These are phyloP conservation scores for Rhizoclosmatium globosum DNA, from an alignment of 192 early-diverging fungal genomes.

Conservation along the genomic window DNA sequence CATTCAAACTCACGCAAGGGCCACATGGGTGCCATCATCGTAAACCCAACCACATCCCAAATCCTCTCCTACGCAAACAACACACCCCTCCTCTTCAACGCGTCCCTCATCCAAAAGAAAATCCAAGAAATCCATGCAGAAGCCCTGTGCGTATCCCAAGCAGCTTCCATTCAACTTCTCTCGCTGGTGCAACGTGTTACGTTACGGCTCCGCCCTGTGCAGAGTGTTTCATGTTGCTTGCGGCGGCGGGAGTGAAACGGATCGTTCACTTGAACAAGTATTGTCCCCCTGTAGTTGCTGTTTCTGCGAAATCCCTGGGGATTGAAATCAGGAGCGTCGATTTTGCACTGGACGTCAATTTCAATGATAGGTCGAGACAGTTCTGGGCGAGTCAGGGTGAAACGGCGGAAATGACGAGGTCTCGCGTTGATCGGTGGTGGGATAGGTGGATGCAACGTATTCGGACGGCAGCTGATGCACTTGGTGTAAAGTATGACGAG, in stretches of 20 bases:
- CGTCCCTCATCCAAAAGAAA: slow-evolving; percentile 12
- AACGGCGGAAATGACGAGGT: slow-evolving; percentile 12
- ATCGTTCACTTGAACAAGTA: slow-evolving; percentile 3
- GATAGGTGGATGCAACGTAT: not conserved
- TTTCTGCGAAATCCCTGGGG: not conserved
- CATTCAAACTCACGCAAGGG: slow-evolving; percentile 28
- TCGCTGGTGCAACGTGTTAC: slow-evolving; percentile 9
- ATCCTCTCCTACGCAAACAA: slow-evolving; percentile 21
- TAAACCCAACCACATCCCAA: not conserved
- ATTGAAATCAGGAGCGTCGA: not conserved
- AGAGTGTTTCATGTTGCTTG: slow-evolving; percentile 13
- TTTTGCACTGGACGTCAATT: not conserved
- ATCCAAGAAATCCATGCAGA: slow-evolving; percentile 18
- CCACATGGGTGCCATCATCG: slow-evolving; percentile 16
- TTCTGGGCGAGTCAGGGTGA: not conserved
- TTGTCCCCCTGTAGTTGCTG: not conserved
- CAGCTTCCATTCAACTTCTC: not conserved
- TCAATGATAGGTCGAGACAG: not conserved
- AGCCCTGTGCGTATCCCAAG: not conserved
- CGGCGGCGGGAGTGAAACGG: slow-evolving; percentile 1
- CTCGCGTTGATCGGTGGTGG: slow-evolving; percentile 23
- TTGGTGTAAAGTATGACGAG: not conserved
- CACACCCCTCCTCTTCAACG: slow-evolving; percentile 17
- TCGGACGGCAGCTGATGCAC: not conserved
- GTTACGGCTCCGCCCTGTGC: slow-evolving; percentile 17